These are phyloP conservation scores for Hymenoscyphus scutula DNA, from an alignment of 2,329 filamentous ascomycete genomes.

Conservation along the genomic window DNA sequence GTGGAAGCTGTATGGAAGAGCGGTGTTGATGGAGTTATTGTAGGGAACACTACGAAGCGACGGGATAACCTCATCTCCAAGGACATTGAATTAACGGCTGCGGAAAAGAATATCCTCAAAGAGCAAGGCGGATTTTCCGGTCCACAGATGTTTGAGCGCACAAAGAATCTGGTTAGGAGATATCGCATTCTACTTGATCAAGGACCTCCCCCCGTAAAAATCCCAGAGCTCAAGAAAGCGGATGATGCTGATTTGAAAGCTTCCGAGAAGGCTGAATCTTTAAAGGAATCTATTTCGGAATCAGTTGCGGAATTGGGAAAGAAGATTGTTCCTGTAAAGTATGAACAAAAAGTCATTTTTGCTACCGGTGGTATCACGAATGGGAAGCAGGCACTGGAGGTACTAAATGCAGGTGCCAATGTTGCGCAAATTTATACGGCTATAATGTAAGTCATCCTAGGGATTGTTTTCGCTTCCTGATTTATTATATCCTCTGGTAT, in stretches of 20 bases:
- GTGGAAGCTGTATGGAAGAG: constrained; percentile 79
- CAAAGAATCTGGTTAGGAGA: constrained; percentile 71
- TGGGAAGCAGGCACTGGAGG: constrained; percentile 76
- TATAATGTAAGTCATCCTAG: constrained; percentile 35
- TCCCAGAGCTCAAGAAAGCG: constrained; percentile 26
- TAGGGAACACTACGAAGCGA: constrained; percentile 93
- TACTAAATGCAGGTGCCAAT: constrained; percentile 84
- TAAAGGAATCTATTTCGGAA: constrained; percentile 21
- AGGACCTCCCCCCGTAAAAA: constrained; percentile 39
- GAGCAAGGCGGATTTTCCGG: constrained; percentile 90
- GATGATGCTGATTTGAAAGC: constrained; percentile 36
- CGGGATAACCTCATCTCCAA: constrained; percentile 68
- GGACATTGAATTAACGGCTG: constrained; percentile 60
- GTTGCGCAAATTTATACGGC: constrained; percentile 91
- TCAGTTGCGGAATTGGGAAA: not conserved
- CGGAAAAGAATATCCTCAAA: constrained; percentile 65
- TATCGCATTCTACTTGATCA: constrained; percentile 71
- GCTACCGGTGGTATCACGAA: constrained; percentile 91
- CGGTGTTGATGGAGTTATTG: constrained; percentile 91
- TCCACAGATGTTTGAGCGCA: constrained; percentile 81
- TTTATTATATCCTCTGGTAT: too few species aligned
- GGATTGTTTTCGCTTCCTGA: not conserved
- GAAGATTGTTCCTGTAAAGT: not conserved
- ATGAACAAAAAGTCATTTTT: constrained; percentile 74
- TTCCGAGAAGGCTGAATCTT: constrained; percentile 36